A percentile compares a stretch with the other conserved stretches of the same genome.
Evolutionary conservation across 129 eudicot genomes (phyloP).

Genomic region (Flaveria bidentis): DNA sequence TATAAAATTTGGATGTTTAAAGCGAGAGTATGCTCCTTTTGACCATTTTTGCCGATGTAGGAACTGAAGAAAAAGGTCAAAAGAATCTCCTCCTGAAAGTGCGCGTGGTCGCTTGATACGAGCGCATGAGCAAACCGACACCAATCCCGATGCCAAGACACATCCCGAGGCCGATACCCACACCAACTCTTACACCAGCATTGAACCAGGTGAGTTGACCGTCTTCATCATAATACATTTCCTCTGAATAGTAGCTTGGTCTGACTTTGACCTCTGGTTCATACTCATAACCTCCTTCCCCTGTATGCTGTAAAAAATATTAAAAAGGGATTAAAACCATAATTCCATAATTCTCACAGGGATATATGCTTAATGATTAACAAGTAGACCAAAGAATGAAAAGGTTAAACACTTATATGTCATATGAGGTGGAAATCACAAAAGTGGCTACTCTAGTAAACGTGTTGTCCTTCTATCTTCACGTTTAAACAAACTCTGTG

Average conservation of each 20-base stretch:
- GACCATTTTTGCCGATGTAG: conserved; percentile 26
- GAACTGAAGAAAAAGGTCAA: conserved; percentile 30
- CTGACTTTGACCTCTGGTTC: conserved; percentile 57
- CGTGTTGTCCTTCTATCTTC: neutral
- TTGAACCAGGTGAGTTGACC: conserved; percentile 93
- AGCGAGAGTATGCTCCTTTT: conserved; percentile 15
- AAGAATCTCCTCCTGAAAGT: conserved; percentile 78
- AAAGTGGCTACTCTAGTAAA: neutral
- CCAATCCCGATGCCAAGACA: conserved; percentile 82
- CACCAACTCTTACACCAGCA: conserved; percentile 85
- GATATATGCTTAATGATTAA: neutral
- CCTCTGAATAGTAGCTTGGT: conserved; percentile 59
- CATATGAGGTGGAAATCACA: too few relatives aligned
- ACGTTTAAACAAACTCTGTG: neutral
- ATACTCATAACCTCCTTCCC: conserved; percentile 54
- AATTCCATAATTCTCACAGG: neutral
- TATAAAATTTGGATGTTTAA: conserved; percentile 23
- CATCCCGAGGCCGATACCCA: conserved; percentile 87
- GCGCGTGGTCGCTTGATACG: conserved; percentile 85
- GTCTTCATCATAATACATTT: conserved; percentile 74
- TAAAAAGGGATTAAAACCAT: neutral
- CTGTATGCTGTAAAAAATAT: conserved; percentile 45
- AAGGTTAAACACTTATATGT: neutral
- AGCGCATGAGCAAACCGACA: conserved; percentile 87
- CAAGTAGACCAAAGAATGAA: neutral